Conservation (phyloP, 2,329 filamentous ascomycete species). For the Westerdykella aurantiaca region DNA sequence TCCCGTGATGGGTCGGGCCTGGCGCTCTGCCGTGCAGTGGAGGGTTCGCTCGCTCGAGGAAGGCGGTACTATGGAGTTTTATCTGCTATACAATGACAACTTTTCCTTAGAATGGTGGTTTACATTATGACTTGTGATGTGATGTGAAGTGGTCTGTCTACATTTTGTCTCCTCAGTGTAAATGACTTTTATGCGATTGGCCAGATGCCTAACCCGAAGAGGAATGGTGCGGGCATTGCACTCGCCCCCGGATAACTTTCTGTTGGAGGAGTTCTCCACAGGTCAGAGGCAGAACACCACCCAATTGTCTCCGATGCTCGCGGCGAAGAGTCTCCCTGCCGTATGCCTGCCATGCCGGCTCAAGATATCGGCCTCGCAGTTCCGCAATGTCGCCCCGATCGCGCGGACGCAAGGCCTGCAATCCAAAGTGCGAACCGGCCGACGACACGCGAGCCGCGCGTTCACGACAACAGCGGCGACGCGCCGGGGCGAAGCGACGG, state of each 20-base stretch:
- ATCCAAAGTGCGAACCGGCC: conserved; percentile 1
- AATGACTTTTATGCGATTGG: neutral
- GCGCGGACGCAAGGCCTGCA: conserved; percentile 2
- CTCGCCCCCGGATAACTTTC: neutral
- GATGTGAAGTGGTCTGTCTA: too few species aligned
- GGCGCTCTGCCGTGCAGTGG: too few species aligned
- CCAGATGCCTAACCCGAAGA: neutral
- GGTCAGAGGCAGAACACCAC: neutral
- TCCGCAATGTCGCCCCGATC: conserved; percentile 15
- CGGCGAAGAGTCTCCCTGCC: conserved; percentile 22
- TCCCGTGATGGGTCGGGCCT: too few species aligned
- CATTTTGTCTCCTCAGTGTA: too few species aligned
- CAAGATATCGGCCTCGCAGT: conserved; percentile 20
- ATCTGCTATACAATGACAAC: too few species aligned
- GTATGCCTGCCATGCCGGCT: conserved; percentile 32
- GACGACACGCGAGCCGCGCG: conserved; percentile 11
- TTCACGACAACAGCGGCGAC: conserved; percentile 16
- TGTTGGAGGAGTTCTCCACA: neutral
- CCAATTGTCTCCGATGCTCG: conserved; percentile 23
- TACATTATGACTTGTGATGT: too few species aligned
- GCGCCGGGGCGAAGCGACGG: conserved; percentile 10
- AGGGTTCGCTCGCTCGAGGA: too few species aligned
- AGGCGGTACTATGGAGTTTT: too few species aligned
- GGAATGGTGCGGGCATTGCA: neutral
- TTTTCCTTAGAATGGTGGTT: too few species aligned